Evolutionary conservation across 306 rosid genomes (phyloP), one percentile per base, ranked within the genome.

Genomic region (Cicer bijugum): DNA sequence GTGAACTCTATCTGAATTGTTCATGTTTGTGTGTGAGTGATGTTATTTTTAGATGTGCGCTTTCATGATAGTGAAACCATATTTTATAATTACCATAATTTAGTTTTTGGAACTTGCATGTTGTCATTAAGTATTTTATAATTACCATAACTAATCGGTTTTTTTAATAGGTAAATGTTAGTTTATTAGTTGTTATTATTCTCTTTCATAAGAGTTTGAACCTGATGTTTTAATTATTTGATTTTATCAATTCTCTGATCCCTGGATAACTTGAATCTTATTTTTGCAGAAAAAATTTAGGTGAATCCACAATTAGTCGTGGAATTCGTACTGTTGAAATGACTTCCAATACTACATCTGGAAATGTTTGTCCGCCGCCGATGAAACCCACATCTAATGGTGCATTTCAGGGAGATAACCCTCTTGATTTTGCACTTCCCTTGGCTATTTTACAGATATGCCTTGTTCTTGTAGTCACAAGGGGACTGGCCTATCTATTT

Each of bases 351-450:
- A 66, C 63, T 16, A 71, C 88, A 14, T 77, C 58, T 20, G 82
- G 51, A 67, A 63, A 52, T 38, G 35, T 19, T 51, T 93, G 91
- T 68, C 83, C 87, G 1, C 12, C 77, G 53, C 91, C 87, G 0
- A 91, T 89, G 96, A 89, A 87, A 72, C 59, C 96, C 4, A 84
- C 97, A 20, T 94, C 98, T 46, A 89, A 91, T 37, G 98, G 97
- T 6, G 74, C 8, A 51, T 88, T 94, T 71, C 96, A 91, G 74
- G 96, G 97, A 53, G 95, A 94, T 80, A 44, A 85, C 81, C 98
- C 98, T 79, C 91, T 94, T 48, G 83, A 89, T 67, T 94, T 48
- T 72, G 90, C 96, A 1, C 89, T 94, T 20, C 95, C 98, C 44
- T 84, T 91, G 45, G 79, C 82, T 76, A 84, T 80, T 76, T 72